These are phyloP conservation scores for Linnemannia hyalina DNA, from an alignment of 192 early-diverging fungal species.

Conservation along the genomic window DNA sequence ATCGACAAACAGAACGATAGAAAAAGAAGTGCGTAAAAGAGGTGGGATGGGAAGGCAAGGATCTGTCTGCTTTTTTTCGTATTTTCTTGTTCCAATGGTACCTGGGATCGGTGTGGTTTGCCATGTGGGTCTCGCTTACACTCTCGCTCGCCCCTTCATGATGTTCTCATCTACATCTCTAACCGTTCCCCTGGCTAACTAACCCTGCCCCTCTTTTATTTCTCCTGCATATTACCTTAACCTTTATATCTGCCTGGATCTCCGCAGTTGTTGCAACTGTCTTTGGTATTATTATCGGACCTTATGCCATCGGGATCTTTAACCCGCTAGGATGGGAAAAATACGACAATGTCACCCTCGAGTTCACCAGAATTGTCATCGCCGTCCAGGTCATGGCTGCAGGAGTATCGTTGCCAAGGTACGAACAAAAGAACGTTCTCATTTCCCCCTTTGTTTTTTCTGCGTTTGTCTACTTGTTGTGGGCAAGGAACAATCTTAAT, in stretches of 20 bases:
- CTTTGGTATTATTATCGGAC: slow-evolving; percentile 90
- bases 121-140: slow-evolving; percentile 1
- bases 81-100: background rate
- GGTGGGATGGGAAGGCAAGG: background rate
- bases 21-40: background rate
- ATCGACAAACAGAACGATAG: background rate
- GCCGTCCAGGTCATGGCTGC: slow-evolving; percentile 92
- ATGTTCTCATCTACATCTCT: background rate
- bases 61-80: background rate
- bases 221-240: background rate
- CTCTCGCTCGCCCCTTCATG: too few species aligned
- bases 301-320: slow-evolving; percentile 76
- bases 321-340: slow-evolving; percentile 72
- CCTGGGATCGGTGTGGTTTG: background rate
- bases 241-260: background rate
- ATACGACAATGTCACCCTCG: slow-evolving; percentile 70
- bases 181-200: background rate
- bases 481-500: slow-evolving; percentile 30
- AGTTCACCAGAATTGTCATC: slow-evolving; percentile 83
- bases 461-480: background rate
- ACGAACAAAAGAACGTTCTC: slow-evolving; percentile 30
- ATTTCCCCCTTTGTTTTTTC: too few species aligned
- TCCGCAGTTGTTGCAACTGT: slow-evolving; percentile 81
- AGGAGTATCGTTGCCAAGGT: slow-evolving; percentile 84
- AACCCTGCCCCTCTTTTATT: background rate